phyloP scores from a whole-genome alignment of 2,329 filamentous ascomycete species.

The Verticillium klebahnii region DNA sequence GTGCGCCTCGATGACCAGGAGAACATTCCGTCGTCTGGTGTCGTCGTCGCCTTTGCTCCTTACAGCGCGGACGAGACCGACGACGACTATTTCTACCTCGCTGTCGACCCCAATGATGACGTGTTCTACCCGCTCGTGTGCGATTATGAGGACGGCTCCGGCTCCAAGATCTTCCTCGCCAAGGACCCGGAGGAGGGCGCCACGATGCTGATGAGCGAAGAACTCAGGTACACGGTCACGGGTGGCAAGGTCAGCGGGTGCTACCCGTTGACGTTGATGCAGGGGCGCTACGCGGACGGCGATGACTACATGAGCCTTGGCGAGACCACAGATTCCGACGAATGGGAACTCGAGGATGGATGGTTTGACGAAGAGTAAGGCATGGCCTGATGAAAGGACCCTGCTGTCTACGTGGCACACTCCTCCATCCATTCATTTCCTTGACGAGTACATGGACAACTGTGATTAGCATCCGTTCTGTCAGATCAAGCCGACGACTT shows the following conservation, averaged over 20 bases:
- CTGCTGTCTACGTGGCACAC: neutral
- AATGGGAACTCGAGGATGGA: neutral
- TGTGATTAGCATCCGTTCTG: neutral
- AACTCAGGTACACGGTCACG: conserved; percentile 19
- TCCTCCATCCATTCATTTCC: neutral
- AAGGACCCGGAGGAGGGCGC: conserved; percentile 17
- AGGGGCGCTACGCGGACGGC: neutral
- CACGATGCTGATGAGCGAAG: conserved; percentile 15
- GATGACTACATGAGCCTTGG: neutral
- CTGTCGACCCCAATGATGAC: conserved; percentile 14
- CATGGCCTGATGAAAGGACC: neutral
- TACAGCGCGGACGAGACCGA: conserved; percentile 2
- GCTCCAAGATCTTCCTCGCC: conserved; percentile 22
- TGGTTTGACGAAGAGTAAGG: neutral
- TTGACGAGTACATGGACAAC: neutral
- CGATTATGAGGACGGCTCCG: conserved; percentile 15
- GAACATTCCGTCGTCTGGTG: conserved; percentile 11
- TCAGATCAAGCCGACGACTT: neutral
- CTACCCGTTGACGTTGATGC: neutral
- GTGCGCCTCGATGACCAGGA: conserved; percentile 17
- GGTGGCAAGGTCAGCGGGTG: conserved; percentile 17
- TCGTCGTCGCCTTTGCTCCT: conserved; percentile 15
- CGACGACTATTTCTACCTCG: conserved; percentile 14
- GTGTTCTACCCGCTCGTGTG: conserved; percentile 24
- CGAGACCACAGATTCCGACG: neutral